phyloP scores from a whole-genome alignment of 257 asterid species.

The Solanum boliviense region DNA sequence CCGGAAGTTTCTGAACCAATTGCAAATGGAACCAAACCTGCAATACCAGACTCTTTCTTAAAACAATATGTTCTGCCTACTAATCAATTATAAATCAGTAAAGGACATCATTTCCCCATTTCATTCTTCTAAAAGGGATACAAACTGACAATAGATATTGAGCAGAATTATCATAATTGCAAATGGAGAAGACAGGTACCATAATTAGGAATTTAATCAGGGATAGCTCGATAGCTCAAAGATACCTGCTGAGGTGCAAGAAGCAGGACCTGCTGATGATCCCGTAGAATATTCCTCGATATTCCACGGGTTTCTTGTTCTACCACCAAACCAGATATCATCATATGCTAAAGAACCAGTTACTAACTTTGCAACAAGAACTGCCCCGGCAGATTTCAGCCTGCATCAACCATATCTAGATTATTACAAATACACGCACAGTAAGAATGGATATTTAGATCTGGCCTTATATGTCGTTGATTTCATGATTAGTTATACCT shows the following conservation, averaged over 20 bases:
- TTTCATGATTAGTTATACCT: conserved; percentile 27
- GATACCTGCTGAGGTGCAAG: conserved; percentile 84
- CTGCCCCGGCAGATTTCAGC: conserved; percentile 81
- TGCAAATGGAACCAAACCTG: conserved; percentile 88
- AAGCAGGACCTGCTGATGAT: conserved; percentile 94
- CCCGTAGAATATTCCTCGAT: conserved; percentile 85
- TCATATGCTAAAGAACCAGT: conserved; percentile 88
- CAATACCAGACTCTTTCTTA: conserved; percentile 6
- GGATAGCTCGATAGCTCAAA: neutral
- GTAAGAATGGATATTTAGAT: neutral
- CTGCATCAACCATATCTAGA: conserved; percentile 23
- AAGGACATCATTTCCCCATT: neutral
- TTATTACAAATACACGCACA: neutral
- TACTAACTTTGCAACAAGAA: conserved; percentile 83
- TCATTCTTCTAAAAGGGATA: neutral
- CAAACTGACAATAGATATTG: neutral
- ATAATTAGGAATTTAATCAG: neutral
- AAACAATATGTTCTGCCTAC: neutral
- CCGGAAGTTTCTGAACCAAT: conserved; percentile 95
- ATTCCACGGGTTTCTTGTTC: conserved; percentile 99
- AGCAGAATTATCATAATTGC: neutral
- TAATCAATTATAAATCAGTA: neutral
- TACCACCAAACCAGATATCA: conserved; percentile 96
- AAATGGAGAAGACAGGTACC: neutral
- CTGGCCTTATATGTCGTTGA: neutral